Percentiles rank a stretch among this genome's conserved stretches.
These are phyloP conservation scores for Yamadazyma dendronema DNA, from an alignment of 1,139 yeast genomes.

Conservation along the genomic window DNA sequence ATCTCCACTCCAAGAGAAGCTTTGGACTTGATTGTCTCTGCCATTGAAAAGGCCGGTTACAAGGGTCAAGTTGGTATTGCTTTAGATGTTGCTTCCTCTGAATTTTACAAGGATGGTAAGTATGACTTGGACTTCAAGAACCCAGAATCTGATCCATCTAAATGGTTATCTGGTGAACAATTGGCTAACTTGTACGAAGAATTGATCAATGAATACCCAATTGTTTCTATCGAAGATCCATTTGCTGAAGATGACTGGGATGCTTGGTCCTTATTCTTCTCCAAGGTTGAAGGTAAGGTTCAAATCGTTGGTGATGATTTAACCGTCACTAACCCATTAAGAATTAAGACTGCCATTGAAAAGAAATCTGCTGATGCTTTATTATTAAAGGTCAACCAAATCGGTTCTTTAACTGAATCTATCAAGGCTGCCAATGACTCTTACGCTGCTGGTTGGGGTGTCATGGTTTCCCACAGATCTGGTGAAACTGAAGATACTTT, in stretches of 20 bases:
- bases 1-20: constrained; percentile 92
- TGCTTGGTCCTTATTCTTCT: constrained; percentile 86
- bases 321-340: constrained; percentile 94
- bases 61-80: constrained; percentile 87
- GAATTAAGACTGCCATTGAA: constrained; percentile 92
- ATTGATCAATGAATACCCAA: constrained; percentile 86
- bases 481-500: constrained; percentile 99
- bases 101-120: constrained; percentile 92
- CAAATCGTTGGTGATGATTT: constrained; percentile 97
- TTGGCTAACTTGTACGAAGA: constrained; percentile 78
- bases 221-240: constrained; percentile 96
- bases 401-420: constrained; percentile 88
- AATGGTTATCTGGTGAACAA: constrained; percentile 86
- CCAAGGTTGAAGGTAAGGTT: constrained; percentile 62
- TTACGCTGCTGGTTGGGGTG: constrained; percentile 94
- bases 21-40: constrained; percentile 80
- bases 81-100: constrained; percentile 94
- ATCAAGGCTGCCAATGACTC: constrained; percentile 91
- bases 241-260: constrained; percentile 99
- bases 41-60: constrained; percentile 92
- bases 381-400: constrained; percentile 93
- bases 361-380: constrained; percentile 91
- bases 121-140: constrained; percentile 98
- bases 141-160: constrained; percentile 82
- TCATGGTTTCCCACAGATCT: constrained; percentile 96